Percentiles rank a stretch among this genome's conserved stretches.
These are phyloP conservation scores for Suillus ampliporus DNA, from an alignment of 768 basidiomycete species.

Conservation along the genomic window DNA sequence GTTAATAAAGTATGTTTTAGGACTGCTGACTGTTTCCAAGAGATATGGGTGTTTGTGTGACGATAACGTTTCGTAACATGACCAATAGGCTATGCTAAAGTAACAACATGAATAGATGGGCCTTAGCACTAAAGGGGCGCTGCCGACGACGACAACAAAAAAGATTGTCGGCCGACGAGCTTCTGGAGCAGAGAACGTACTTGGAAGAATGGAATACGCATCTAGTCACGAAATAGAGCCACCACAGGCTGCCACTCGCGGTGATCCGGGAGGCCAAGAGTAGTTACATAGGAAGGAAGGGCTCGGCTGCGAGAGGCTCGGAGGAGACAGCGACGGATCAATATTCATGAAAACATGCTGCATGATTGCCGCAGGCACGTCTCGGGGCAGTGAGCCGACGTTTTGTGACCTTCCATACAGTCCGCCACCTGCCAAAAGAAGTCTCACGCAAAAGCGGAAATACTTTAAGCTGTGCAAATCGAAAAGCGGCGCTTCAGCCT, in stretches of 20 bases:
- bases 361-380: conserved; percentile 1
- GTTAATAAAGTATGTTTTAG: neutral
- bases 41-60: neutral
- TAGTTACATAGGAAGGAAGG: neutral
- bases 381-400: conserved; percentile 12
- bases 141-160: neutral
- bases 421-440: conserved; percentile 11
- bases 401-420: conserved; percentile 6
- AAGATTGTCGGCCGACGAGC: neutral
- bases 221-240: neutral
- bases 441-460: conserved; percentile 8
- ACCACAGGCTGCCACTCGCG: too few species aligned
- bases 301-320: conserved; percentile 7
- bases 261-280: too few species aligned
- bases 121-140: neutral
- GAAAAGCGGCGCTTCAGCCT: neutral
- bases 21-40: neutral
- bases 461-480: neutral
- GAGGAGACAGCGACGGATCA: conserved; percentile 12
- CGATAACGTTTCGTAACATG: neutral
- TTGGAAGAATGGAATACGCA: neutral
- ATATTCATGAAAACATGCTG: conserved; percentile 1
- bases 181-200: neutral
- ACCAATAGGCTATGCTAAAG: neutral
- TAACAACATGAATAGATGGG: neutral